Base-by-base conservation (phyloP, 805 yeast species). In the Candida coquimbonensis region DNA sequence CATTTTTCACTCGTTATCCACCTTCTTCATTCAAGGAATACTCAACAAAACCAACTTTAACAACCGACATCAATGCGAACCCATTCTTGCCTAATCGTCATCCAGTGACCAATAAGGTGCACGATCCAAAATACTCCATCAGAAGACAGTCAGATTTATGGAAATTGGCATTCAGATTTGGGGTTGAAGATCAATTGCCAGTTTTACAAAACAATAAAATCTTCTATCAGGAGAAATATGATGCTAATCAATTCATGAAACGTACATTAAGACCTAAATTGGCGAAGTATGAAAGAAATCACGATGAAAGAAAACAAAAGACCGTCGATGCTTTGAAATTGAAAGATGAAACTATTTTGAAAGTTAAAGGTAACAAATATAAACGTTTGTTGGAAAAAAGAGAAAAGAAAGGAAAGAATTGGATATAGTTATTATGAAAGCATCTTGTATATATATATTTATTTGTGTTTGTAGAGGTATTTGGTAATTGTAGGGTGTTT, bases 31-130 rank as follows among this genome's bases (percentile, higher is more conserved):
- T 78, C 65, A 74, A 75, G 17, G 62, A 74, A 53, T 90, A 88
- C 63, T 70, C 87, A 6, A 66, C 72, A 3, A 74, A 72, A 50
- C 84, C 95, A 43, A 77, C 86, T 2, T 67, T 77, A 27, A 80
- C 86, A 21, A 68, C 67, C 41, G 90, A 88, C 41, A 73, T 77
- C 21, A 76, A 78, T 49, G 85, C 89, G 54, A 90, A 90, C 65
- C 97, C 97, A 44, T 90, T 90, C 64, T 64, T 87, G 45, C 83
- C 95, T 24, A 89, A 87, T 64, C 83, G 76, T 58, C 89, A 89
- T 63, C 88, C 95, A 19, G 77, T 83, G 21, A 87, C 95, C 21
- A 78, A 83, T n/a, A 72, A 68, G 54, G 78, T 81, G 68, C 95
- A 87, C 56, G 78, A 80, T 48, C 87, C 97, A 25, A 73, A 79